phyloP scores from a whole-genome alignment of 371 early-diverging fungal species.

The Mortierella polycephala region DNA sequence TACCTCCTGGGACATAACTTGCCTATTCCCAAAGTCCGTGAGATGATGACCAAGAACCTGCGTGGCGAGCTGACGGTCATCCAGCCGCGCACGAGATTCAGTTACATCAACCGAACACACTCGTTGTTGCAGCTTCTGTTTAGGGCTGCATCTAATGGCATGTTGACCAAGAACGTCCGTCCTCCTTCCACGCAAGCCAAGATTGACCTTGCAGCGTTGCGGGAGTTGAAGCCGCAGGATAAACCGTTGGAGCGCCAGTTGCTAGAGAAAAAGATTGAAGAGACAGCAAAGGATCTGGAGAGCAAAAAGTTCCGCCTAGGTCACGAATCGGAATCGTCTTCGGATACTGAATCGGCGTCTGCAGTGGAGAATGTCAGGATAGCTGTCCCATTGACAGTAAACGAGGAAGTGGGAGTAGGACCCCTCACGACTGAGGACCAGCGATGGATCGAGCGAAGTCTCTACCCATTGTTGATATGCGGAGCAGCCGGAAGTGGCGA shows the following conservation, averaged over 20 bases:
- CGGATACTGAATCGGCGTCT: slow-evolving; percentile 29
- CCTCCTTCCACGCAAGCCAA: background rate
- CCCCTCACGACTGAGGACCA: slow-evolving; percentile 53
- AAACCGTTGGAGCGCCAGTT: slow-evolving; percentile 8
- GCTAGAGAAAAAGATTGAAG: slow-evolving; percentile 6
- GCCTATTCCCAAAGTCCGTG: slow-evolving; percentile 76
- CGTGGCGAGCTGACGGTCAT: slow-evolving; percentile 94
- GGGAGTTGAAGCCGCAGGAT: background rate
- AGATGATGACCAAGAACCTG: slow-evolving; percentile 82
- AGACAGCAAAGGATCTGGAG: background rate
- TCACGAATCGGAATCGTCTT: slow-evolving; percentile 10
- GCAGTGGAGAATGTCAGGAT: background rate
- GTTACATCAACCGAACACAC: slow-evolving; percentile 63
- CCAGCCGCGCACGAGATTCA: slow-evolving; percentile 68
- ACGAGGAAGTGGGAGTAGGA: slow-evolving; percentile 17
- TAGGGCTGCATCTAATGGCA: slow-evolving; percentile 44
- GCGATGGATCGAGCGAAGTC: slow-evolving; percentile 80
- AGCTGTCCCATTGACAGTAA: background rate
- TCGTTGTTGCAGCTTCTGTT: slow-evolving; percentile 63
- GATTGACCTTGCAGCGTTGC: background rate
- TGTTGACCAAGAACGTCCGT: slow-evolving; percentile 11
- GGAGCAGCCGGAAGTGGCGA: slow-evolving; percentile 90
- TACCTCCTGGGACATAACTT: slow-evolving; percentile 85
- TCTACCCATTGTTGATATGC: slow-evolving; percentile 89
- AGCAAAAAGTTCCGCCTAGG: slow-evolving; percentile 6